Percentiles rank a stretch among this genome's conserved stretches.
Conservation (phyloP, 2,329 filamentous ascomycete genomes). For the Aspergillus sp. region DNA sequence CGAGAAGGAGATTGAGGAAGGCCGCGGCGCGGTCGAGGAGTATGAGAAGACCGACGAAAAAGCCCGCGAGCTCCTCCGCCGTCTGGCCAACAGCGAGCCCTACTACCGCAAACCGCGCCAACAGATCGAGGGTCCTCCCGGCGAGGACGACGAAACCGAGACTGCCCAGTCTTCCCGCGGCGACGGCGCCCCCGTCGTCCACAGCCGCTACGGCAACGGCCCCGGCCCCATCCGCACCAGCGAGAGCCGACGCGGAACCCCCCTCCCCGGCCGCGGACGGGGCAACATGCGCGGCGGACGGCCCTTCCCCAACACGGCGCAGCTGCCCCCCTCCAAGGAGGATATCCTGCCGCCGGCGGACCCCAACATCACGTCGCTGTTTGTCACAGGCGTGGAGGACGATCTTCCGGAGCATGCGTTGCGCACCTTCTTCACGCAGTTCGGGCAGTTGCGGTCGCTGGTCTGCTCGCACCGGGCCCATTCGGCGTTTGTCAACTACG, state of each 20-base stretch:
- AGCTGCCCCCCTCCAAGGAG: constrained; percentile 75
- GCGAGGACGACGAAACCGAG: constrained; percentile 36
- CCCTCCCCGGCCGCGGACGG: constrained; percentile 46
- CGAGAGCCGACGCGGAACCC: constrained; percentile 47
- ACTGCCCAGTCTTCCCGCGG: constrained; percentile 28
- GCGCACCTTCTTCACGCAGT: constrained; percentile 82
- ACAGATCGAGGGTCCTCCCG: constrained; percentile 59
- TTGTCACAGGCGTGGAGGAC: constrained; percentile 93
- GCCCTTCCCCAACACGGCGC: constrained; percentile 67
- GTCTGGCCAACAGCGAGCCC: constrained; percentile 87
- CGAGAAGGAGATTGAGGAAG: constrained; percentile 92
- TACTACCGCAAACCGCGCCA: constrained; percentile 84
- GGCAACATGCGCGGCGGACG: constrained; percentile 49
- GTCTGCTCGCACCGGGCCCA: constrained; percentile 97
- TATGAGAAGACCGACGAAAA: constrained; percentile 98
- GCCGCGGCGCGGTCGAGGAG: constrained; percentile 77
- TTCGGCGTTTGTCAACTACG: constrained; percentile 94
- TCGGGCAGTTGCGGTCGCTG: constrained; percentile 86
- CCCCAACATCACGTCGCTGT: constrained; percentile 84
- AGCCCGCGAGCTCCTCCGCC: constrained; percentile 79
- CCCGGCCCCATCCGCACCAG: constrained; percentile 74
- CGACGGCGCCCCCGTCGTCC: constrained; percentile 42
- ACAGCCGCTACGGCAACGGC: constrained; percentile 42
- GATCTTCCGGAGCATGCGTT: constrained; percentile 91
- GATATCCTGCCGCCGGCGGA: constrained; percentile 86